Evolutionary conservation across 140 eudicot genomes (phyloP).

Genomic region (Flaveria floridana): DNA sequence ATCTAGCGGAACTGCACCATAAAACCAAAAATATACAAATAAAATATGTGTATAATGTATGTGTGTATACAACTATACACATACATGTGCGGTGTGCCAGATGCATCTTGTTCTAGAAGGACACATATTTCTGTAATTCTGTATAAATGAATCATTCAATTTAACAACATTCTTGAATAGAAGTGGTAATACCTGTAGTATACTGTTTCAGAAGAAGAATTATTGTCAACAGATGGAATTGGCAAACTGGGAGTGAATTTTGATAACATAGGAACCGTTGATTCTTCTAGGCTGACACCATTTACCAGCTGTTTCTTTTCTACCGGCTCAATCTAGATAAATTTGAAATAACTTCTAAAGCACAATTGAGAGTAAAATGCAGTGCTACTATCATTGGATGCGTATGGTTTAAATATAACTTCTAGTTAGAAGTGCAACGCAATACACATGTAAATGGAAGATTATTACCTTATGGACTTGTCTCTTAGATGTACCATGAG

Average conservation of each 20-base stretch:
- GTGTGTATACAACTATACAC: neutral
- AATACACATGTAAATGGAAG: neutral
- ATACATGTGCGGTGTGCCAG: neutral
- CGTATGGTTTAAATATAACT: neutral
- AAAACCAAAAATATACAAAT: neutral
- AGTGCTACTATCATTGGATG: neutral
- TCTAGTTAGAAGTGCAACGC: neutral
- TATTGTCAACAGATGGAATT: slow-evolving; percentile 38
- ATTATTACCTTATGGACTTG: slow-evolving; percentile 47
- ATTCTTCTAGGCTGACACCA: slow-evolving; percentile 24
- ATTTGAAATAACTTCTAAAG: slow-evolving; percentile 1
- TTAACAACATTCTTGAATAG: slow-evolving; percentile 3
- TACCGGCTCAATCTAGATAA: slow-evolving; percentile 36
- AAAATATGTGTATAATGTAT: neutral
- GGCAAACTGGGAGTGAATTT: slow-evolving; percentile 50
- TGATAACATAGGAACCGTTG: slow-evolving; percentile 28
- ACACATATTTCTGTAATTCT: neutral
- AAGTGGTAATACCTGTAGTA: slow-evolving; percentile 50
- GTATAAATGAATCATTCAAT: neutral
- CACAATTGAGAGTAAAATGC: slow-evolving; percentile 13
- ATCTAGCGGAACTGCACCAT: slow-evolving; percentile 72
- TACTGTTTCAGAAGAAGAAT: slow-evolving; percentile 41
- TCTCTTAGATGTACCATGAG: slow-evolving; percentile 40
- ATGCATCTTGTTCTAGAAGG: neutral
- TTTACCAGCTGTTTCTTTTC: slow-evolving; percentile 31